Evolutionary conservation across 2,329 filamentous ascomycete species (phyloP).

Genomic region (Penicillium sp.): DNA sequence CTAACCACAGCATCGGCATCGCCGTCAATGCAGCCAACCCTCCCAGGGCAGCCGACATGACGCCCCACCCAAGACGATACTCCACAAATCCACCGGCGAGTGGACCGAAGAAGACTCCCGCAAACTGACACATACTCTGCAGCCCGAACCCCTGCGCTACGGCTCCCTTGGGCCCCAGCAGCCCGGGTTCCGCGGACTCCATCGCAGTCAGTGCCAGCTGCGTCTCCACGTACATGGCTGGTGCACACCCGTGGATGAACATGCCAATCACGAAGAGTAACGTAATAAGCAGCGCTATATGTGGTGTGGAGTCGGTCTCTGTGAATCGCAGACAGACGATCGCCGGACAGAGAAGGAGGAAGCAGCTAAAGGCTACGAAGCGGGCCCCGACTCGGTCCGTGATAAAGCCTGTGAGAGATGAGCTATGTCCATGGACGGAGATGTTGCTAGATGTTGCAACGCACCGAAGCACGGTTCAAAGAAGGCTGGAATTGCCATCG

Average conservation of each 20-base stretch:
- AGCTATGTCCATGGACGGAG: not conserved
- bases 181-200: slow-evolving; percentile 61
- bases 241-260: not conserved
- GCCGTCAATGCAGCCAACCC: not conserved
- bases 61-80: slow-evolving; percentile 29
- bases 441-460: not conserved
- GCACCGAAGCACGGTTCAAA: not conserved
- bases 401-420: not conserved
- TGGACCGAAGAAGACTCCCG: slow-evolving; percentile 57
- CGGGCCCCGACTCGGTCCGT: not conserved
- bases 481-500: not conserved
- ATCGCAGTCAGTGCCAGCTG: slow-evolving; percentile 40
- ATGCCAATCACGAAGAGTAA: not conserved
- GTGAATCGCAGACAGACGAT: not conserved
- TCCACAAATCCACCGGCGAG: slow-evolving; percentile 49
- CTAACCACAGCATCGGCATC: not conserved
- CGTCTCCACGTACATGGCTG: not conserved
- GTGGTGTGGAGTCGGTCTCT: not conserved
- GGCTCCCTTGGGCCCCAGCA: slow-evolving; percentile 54
- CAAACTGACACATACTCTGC: slow-evolving; percentile 49
- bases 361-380: not conserved
- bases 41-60: slow-evolving; percentile 17
- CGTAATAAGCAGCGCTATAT: not conserved
- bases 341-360: not conserved
- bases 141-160: slow-evolving; percentile 64